phyloP scores from a whole-genome alignment of 768 basidiomycete genomes.

The Chalciporus sphaerocephalus region DNA sequence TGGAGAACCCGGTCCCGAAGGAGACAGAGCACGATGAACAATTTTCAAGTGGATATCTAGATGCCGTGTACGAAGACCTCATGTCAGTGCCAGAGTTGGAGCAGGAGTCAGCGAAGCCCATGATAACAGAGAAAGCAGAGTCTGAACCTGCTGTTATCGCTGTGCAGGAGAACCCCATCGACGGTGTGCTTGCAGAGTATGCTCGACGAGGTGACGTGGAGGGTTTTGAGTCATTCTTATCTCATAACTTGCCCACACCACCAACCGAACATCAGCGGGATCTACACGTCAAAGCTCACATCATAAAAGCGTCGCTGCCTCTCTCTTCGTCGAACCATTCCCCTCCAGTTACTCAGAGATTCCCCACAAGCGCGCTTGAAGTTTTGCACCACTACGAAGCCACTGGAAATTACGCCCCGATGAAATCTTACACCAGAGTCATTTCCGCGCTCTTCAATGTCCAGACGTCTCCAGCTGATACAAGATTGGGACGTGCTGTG shows the following conservation, averaged over 20 bases:
- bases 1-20: no score
- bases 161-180: slow-evolving; percentile 42
- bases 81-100: slow-evolving; percentile 19
- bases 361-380: slow-evolving; percentile 60
- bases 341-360: slow-evolving; percentile 26
- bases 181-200: slow-evolving; percentile 46
- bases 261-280: slow-evolving; percentile 60
- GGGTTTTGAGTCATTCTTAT: slow-evolving; percentile 44
- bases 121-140: neutral
- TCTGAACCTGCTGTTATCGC: slow-evolving; percentile 17
- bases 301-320: slow-evolving; percentile 26
- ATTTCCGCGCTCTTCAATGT: slow-evolving; percentile 56
- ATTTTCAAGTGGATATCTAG: slow-evolving; percentile 21
- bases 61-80: slow-evolving; percentile 39
- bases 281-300: slow-evolving; percentile 66
- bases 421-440: slow-evolving; percentile 67
- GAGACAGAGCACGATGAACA: slow-evolving; percentile 29
- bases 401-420: slow-evolving; percentile 57
- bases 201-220: slow-evolving; percentile 43
- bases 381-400: slow-evolving; percentile 72
- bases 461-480: slow-evolving; percentile 27
- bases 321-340: slow-evolving; percentile 18
- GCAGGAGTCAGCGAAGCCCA: neutral
- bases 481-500: slow-evolving; percentile 34
- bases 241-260: slow-evolving; percentile 35